These are phyloP conservation scores for Mallotus japonicus DNA, from an alignment of 441 rosid genomes.

Conservation along the genomic window DNA sequence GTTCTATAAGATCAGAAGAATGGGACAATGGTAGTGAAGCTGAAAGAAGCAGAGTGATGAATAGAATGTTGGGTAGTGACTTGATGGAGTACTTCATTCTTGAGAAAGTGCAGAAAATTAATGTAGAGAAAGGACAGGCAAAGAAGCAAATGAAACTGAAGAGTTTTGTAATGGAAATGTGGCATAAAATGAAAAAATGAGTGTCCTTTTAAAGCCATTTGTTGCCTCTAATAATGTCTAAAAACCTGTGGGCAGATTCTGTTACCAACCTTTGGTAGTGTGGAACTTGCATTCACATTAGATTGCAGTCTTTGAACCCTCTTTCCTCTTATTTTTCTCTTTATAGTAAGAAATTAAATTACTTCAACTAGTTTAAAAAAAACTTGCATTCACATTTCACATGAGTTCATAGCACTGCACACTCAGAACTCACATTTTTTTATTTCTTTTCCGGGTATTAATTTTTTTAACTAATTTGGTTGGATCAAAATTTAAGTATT, in stretches of 20 bases:
- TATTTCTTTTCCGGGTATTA: background rate
- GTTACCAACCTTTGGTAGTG: conserved; percentile 11
- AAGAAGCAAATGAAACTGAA: background rate
- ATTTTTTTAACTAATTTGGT: too few relatives aligned
- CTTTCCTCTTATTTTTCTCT: too few relatives aligned
- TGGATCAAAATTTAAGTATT: too few relatives aligned
- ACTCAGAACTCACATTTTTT: background rate
- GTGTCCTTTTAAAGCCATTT: background rate
- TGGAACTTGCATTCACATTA: background rate
- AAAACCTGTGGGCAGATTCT: conserved; percentile 11
- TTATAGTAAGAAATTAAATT: too few relatives aligned
- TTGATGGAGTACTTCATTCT: background rate
- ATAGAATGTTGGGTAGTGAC: conserved; percentile 8
- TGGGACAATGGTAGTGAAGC: conserved; percentile 16
- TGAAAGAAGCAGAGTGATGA: conserved; percentile 19
- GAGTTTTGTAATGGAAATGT: background rate
- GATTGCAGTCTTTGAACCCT: too few relatives aligned
- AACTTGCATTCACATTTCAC: background rate
- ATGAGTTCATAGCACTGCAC: background rate
- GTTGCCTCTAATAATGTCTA: background rate
- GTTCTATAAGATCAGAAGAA: conserved; percentile 40
- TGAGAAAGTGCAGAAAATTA: background rate
- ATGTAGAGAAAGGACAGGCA: background rate
- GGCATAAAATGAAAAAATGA: background rate
- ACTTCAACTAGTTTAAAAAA: too few relatives aligned